Base-by-base conservation (phyloP, 768 basidiomycete species). In the Rhodocollybia butyracea region DNA sequence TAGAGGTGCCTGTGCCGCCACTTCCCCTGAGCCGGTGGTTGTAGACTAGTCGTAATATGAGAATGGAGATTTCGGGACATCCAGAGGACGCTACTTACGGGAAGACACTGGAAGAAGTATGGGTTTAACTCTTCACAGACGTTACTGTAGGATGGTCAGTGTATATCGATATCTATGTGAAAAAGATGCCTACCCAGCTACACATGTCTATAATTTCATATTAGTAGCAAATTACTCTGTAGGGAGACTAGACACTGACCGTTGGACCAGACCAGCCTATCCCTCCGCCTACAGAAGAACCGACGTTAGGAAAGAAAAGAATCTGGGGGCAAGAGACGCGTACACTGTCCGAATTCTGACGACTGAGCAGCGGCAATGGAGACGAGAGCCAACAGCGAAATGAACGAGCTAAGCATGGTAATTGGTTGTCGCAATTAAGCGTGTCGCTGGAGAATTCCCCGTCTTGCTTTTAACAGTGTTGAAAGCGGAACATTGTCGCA, bases 81-180 rank as follows among this genome's bases (percentile, higher is more conserved):
- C 10, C 10, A 19, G 15, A 21, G 22, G n/a, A 50, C 27, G 47
- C 27, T 31, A 31, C 31, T 4, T 42, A 62, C 67, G 19, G 63
- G 76, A 22, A 79, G 64, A 59, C 78, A 79, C 58, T 79, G 78
- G 11, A 71, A 76, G 59, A 76, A 79, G 55, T 68, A 79, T 5
- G 70, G 38, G 60, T 76, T 79, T n/a, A 60, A 61, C 38, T 60
- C 64, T 10, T 64, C 68, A 60, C 78, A n/a, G n/a, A n/a, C n/a
- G n/a, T n/a, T n/a, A n/a, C n/a, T n/a, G n/a, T n/a, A n/a, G n/a
- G n/a, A n/a, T n/a, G n/a, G n/a, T n/a, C n/a, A n/a, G n/a, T n/a
- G n/a, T n/a, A n/a, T n/a, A n/a, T n/a, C n/a, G n/a, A n/a, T n/a
- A n/a, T n/a, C n/a, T n/a, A n/a, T n/a, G n/a, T n/a, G n/a, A n/a